Evolutionary conservation across 306 rosid genomes (phyloP).

Genomic region (Quercus agrifolia): DNA sequence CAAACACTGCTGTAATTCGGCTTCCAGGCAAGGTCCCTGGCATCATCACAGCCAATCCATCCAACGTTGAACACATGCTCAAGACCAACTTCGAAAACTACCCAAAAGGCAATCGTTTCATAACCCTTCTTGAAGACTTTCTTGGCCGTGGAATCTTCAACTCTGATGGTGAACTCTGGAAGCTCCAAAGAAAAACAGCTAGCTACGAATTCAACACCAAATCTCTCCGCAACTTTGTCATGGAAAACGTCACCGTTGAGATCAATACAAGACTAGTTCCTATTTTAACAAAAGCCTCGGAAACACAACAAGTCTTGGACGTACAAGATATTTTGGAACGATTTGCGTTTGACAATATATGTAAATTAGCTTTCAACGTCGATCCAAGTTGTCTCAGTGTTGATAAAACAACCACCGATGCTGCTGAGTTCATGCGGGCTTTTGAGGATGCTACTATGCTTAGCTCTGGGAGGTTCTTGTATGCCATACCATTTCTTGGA

Average conservation of each 20-base stretch:
- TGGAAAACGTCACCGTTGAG: too few species aligned
- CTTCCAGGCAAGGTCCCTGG: constrained; percentile 38
- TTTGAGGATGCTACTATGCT: constrained; percentile 54
- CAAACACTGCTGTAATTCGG: constrained; percentile 39
- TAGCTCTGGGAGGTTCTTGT: constrained; percentile 44
- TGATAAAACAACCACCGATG: constrained; percentile 21
- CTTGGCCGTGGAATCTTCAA: constrained; percentile 73
- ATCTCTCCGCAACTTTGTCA: too few species aligned
- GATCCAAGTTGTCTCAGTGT: constrained; percentile 57
- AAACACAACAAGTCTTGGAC: constrained; percentile 31
- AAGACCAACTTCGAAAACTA: constrained; percentile 57
- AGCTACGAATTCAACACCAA: too few species aligned
- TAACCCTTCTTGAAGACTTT: constrained; percentile 37
- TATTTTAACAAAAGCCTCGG: too few species aligned
- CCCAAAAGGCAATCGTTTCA: constrained; percentile 59
- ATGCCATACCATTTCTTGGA: constrained; percentile 3
- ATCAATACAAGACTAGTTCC: too few species aligned
- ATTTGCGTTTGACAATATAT: constrained; percentile 67
- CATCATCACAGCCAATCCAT: constrained; percentile 56
- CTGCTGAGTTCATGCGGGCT: constrained; percentile 53
- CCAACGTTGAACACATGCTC: constrained; percentile 24
- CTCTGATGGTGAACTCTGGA: constrained; percentile 2
- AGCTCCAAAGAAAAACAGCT: too few species aligned
- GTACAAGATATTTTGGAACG: constrained; percentile 61
- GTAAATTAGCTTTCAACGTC: constrained; percentile 57